These are phyloP conservation scores for Plasmodium blacklocki DNA, from an alignment of 169 alveolate genomes.

Conservation along the genomic window DNA sequence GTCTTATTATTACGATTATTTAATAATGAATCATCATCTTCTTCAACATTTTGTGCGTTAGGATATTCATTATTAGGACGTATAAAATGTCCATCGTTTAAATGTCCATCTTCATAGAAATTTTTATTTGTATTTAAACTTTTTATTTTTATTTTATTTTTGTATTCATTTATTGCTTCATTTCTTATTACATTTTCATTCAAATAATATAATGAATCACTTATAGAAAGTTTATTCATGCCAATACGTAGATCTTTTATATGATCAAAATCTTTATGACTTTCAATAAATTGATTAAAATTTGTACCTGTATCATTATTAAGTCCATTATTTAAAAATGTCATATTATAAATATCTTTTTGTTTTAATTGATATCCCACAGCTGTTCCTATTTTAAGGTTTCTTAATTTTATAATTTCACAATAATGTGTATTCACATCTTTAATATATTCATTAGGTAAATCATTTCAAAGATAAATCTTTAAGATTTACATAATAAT, in stretches of 20 bases:
- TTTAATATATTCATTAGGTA: slow-evolving; percentile 61
- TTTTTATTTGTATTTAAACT: too few relatives aligned
- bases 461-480: slow-evolving; percentile 39
- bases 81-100: too few relatives aligned
- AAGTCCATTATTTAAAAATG: slow-evolving; percentile 56
- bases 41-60: neutral
- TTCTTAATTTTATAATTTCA: slow-evolving; percentile 67
- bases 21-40: neutral
- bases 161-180: slow-evolving; percentile 21
- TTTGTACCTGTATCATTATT: slow-evolving; percentile 54
- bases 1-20: too few relatives aligned
- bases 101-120: too few relatives aligned
- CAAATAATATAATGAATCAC: slow-evolving; percentile 50
- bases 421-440: slow-evolving; percentile 66
- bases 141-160: neutral
- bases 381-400: slow-evolving; percentile 69
- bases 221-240: slow-evolving; percentile 39
- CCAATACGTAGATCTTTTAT: slow-evolving; percentile 36
- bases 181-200: slow-evolving; percentile 49
- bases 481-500: slow-evolving; percentile 41
- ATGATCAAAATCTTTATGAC: slow-evolving; percentile 36
- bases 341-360: slow-evolving; percentile 50
- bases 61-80: too few relatives aligned
- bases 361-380: slow-evolving; percentile 59
- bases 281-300: slow-evolving; percentile 44